These are phyloP conservation scores for Trichoderma semiorbis DNA, from an alignment of 2,329 filamentous ascomycete genomes.

Conservation along the genomic window DNA sequence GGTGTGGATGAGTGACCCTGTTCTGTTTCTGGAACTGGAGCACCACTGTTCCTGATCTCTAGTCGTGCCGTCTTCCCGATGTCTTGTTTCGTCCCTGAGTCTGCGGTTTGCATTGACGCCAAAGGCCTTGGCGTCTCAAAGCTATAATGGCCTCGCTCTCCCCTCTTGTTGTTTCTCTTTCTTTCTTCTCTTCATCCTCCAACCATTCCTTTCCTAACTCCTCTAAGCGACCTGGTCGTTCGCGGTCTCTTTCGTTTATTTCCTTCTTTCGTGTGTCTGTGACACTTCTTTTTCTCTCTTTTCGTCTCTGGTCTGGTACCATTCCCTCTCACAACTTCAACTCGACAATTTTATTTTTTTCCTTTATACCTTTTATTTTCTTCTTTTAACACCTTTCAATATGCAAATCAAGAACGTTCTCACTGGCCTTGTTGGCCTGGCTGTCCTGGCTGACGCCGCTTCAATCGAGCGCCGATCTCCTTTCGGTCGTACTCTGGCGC, in stretches of 20 bases:
- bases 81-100: conserved; percentile 32
- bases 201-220: conserved; percentile 30
- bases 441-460: conserved; percentile 44
- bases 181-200: conserved; percentile 32
- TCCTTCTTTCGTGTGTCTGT: conserved; percentile 36
- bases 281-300: conserved; percentile 50
- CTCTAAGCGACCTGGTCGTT: conserved; percentile 22
- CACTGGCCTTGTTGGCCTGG: conserved; percentile 45
- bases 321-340: conserved; percentile 25
- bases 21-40: conserved; percentile 13
- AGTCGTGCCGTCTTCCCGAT: conserved; percentile 27
- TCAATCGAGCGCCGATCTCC: conserved; percentile 38
- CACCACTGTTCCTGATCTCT: conserved; percentile 20
- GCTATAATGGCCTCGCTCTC: conserved; percentile 27
- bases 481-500: conserved; percentile 36
- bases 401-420: conserved; percentile 54
- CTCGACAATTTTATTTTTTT: conserved; percentile 30
- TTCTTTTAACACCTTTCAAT: conserved; percentile 28
- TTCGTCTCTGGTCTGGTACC: conserved; percentile 41
- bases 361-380: not conserved
- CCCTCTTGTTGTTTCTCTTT: conserved; percentile 28
- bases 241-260: conserved; percentile 18
- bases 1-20: not conserved
- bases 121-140: conserved; percentile 39
- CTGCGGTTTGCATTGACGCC: conserved; percentile 34